Evolutionary conservation across 2,329 filamentous ascomycete genomes (phyloP), one percentile per base, ranked within the genome.

Genomic region (Parastagonospora avenae): DNA sequence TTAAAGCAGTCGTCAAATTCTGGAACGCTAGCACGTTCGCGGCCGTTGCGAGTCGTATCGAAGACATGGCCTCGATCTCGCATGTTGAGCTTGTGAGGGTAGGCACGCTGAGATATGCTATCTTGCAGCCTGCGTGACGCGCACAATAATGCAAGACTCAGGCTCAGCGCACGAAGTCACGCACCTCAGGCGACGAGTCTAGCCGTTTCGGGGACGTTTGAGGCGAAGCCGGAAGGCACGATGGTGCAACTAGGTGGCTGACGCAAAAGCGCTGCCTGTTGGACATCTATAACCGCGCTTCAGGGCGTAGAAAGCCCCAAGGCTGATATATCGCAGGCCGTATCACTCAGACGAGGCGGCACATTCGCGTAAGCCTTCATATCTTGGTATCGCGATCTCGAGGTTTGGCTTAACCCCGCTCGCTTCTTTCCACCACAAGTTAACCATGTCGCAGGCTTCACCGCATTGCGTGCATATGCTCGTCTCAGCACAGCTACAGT

Each of bases 1-100:
- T 42, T 7, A 73, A 58, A 5, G 55, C 54, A 28, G 58, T 47
- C 15, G 52, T 46, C 28, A 74, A 55, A 9, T 31, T 49, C 15
- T 69, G 64, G 43, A 74, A 73, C 9, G 53, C 60, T 44, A 65
- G 64, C 24, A 73, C 54, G 36, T 64, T 69, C 12, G 60, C 59
- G 29, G 66, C 66, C 29, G 68, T 64, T 6, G 58, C 64, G 29
- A 69, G 57, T 58, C 69, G 59, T 49, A 74, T 66, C 3, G 62
- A 52, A 32, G 54, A 57, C 59, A 66, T 59, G 50, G 31, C 36
- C 19, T 12, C 4, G 41, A 46, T 30, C 29, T 41, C 12, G 43
- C 61, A 63, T 64, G 36, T 48, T 59, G 52, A 41, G 42, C 10
- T 9, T 15, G 11, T 28, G 11, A 33, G 36, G 14, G 24, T 38